phyloP scores from a whole-genome alignment of 1,284 basidiomycete species.

The Sanghuangporus sanghuang region DNA sequence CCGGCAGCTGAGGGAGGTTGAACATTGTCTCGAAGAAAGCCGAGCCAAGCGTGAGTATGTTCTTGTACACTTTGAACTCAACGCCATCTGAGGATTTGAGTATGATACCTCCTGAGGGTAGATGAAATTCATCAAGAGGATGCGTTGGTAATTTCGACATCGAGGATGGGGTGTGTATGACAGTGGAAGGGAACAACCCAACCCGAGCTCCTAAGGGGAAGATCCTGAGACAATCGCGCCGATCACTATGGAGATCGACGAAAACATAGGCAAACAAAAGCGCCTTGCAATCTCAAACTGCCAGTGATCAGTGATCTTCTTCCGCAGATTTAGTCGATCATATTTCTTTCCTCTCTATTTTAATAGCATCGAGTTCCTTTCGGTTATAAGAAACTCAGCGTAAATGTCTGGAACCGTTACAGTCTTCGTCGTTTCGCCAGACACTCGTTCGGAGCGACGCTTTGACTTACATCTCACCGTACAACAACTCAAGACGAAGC shows the following conservation, averaged over 20 bases:
- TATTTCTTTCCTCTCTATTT: no score
- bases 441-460: conserved; percentile 82
- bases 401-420: conserved; percentile 52
- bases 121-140: not conserved
- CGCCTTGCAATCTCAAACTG: no score
- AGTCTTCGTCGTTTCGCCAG: conserved; percentile 78
- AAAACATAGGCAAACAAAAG: not conserved
- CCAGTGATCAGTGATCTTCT: no score
- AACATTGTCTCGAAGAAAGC: conserved; percentile 26
- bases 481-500: conserved; percentile 79
- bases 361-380: no score
- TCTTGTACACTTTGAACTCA: conserved; percentile 23
- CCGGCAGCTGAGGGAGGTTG: conserved; percentile 20
- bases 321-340: no score
- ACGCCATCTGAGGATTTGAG: conserved; percentile 20
- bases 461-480: conserved; percentile 73
- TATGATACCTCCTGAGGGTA: conserved; percentile 18
- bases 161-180: not conserved
- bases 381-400: no score
- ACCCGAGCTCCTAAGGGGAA: not conserved
- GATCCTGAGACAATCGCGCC: not conserved
- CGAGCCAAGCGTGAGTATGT: conserved; percentile 23
- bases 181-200: not conserved
- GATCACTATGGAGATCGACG: not conserved
- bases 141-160: not conserved